phyloP scores from a whole-genome alignment of 2,329 filamentous ascomycete species.

The Ophiocordyceps unilateralis region DNA sequence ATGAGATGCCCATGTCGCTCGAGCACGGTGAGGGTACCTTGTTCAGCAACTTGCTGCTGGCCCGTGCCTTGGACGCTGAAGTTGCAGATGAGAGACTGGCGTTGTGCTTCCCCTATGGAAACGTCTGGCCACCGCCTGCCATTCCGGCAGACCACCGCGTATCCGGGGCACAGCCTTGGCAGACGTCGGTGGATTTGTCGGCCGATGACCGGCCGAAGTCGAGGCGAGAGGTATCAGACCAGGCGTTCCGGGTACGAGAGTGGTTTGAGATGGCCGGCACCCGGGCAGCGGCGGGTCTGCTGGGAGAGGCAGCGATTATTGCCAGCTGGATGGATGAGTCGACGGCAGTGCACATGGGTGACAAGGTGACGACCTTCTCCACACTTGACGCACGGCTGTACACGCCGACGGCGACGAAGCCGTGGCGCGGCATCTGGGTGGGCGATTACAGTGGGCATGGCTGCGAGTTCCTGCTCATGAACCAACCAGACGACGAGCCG shows the following conservation, averaged over 20 bases:
- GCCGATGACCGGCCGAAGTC: constrained; percentile 23
- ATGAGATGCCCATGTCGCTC: constrained; percentile 35
- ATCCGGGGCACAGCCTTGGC: constrained; percentile 13
- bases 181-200: constrained; percentile 9
- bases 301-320: constrained; percentile 12
- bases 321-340: constrained; percentile 6
- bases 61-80: constrained; percentile 28
- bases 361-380: constrained; percentile 43
- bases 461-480: constrained; percentile 70
- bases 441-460: constrained; percentile 82
- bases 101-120: constrained; percentile 24
- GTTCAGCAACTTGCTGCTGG: constrained; percentile 52
- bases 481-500: constrained; percentile 44
- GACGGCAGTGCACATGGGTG: constrained; percentile 24
- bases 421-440: constrained; percentile 81
- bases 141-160: constrained; percentile 48
- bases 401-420: constrained; percentile 62
- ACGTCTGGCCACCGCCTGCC: constrained; percentile 60
- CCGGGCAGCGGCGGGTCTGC: constrained; percentile 9
- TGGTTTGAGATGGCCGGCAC: constrained; percentile 51
- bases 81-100: constrained; percentile 13
- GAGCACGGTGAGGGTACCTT: constrained; percentile 29
- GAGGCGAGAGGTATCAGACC: constrained; percentile 45
- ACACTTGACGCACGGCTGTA: constrained; percentile 63
- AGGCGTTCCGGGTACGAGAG: constrained; percentile 55